Base-by-base conservation (phyloP, 495 filamentous ascomycete genomes). In the Daldinia childiae region DNA sequence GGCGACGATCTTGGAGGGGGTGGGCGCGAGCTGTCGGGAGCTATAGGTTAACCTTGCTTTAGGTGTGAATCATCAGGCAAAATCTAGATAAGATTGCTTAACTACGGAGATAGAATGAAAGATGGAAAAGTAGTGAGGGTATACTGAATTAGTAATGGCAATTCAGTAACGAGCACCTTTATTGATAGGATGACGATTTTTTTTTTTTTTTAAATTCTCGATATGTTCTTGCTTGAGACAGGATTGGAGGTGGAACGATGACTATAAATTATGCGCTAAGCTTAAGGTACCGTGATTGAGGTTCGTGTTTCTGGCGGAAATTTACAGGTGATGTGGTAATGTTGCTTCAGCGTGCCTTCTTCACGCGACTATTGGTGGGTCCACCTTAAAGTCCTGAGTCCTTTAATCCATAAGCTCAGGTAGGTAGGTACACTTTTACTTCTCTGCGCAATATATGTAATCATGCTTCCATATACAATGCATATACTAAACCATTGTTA, bases 21-120 rank as follows among this genome's bases (percentile, higher is more conserved):
- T 65, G 63, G 72, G 67, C 68, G 73, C 58, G 67, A 75, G 64
- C 67, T 69, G 57, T 69, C 67, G 67, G 34, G 34, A 48, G 43
- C 43, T 48, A 24, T 48, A 21, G 62, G 61, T 58, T 45, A 32
- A 64, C 58, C 26, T 72, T 66, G 65, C 58, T 66, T 77, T 67
- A 77, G 62, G 59, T 64, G 65, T 65, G 60, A 73, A 76, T 73
- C 73, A 77, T 77, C 62, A 65, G 71, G 73, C 62, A 68, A 14
- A 24, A 54, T 32, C 36, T 55, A 56, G 48, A 30, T 36, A 58
- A 15, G 59, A 54, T 34, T 61, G 62, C 36, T 58, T 34, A 36
- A 41, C n/a, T n/a, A n/a, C n/a, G n/a, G 21, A 63, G 56, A 24
- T 24, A 29, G 24, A 34, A 19, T 24, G 51, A 9, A 57, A 11